Evolutionary conservation across 2,329 filamentous ascomycete species (phyloP), one percentile per base, ranked within the genome.

Genomic region (Ophiostoma sp.): DNA sequence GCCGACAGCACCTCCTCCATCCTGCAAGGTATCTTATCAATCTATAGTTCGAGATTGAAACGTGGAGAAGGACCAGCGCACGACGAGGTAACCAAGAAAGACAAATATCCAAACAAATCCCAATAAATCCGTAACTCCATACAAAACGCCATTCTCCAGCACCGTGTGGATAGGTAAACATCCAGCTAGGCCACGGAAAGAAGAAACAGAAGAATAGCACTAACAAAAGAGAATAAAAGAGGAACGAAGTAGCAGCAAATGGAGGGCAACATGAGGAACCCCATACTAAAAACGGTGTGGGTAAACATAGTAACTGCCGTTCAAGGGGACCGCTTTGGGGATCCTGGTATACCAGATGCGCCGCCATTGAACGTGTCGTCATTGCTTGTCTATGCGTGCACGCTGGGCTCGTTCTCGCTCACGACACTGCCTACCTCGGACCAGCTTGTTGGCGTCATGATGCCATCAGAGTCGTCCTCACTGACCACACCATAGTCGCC

Each of bases 341-440:
- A 55, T 12, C 5, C 45, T 16, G 5, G 45, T 12, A 14, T 3
- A 14, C 45, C n/a, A 12, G 12, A 47, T 12, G 45, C 5, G 45
- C 5, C 14, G 45, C 45, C 14, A 16, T n/a, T n/a, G 1, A n/a
- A 55, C 18, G 42, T 45, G 42, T 45, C 42, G 14, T 45, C 7
- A 3, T 45, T 45, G 42, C n/a, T 9, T 7, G 7, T 9, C 40
- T 62, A 70, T 41, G 58, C 47, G 36, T 64, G 66, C 64, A 66
- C 8, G 36, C 76, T 75, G n/a, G 74, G 76, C 65, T 86, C 83
- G 72, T 77, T 83, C 74, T 86, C 84, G 74, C 85, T 88, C 40
- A 87, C 78, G 12, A 86, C 82, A 71, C 86, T 89, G 69, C 85
- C 87, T 14, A 89, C 82, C 74, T 89, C 87, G 6, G 84, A 87